Percentiles rank a stretch among this genome's conserved stretches.
Evolutionary conservation across 441 rosid genomes (phyloP).

Genomic region (Corymbia citriodora): DNA sequence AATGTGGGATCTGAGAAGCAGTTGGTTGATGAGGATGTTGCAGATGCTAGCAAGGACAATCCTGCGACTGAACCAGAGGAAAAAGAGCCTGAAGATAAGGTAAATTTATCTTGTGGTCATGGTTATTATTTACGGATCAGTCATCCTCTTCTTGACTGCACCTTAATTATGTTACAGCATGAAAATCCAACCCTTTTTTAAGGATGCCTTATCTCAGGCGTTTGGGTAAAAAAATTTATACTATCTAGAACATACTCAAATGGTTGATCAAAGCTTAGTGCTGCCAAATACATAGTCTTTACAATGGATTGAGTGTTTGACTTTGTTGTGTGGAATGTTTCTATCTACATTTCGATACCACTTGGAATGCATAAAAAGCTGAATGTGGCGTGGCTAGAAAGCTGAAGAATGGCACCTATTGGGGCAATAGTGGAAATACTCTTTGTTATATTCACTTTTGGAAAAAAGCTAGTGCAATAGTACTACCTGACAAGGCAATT

Average conservation of each 20-base stretch:
- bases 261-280: not conserved
- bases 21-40: conserved; percentile 48
- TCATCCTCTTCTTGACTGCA: not conserved
- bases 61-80: conserved; percentile 44
- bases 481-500: not conserved
- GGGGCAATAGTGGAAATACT: not conserved
- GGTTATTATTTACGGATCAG: not conserved
- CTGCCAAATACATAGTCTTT: not conserved
- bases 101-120: not conserved
- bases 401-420: not conserved
- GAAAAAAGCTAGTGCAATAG: not conserved
- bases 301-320: not conserved
- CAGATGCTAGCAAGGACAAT: conserved; percentile 58
- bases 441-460: not conserved
- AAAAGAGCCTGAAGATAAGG: conserved; percentile 81
- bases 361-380: not conserved
- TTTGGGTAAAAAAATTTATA: not conserved
- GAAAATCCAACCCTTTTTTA: not conserved
- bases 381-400: not conserved
- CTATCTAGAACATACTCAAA: not conserved
- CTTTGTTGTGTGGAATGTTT: not conserved
- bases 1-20: conserved; percentile 52
- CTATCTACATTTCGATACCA: not conserved
- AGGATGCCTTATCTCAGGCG: not conserved
- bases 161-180: not conserved